Evolutionary conservation across 768 basidiomycete genomes (phyloP).

Genomic region (Auriscalpium microsporum): DNA sequence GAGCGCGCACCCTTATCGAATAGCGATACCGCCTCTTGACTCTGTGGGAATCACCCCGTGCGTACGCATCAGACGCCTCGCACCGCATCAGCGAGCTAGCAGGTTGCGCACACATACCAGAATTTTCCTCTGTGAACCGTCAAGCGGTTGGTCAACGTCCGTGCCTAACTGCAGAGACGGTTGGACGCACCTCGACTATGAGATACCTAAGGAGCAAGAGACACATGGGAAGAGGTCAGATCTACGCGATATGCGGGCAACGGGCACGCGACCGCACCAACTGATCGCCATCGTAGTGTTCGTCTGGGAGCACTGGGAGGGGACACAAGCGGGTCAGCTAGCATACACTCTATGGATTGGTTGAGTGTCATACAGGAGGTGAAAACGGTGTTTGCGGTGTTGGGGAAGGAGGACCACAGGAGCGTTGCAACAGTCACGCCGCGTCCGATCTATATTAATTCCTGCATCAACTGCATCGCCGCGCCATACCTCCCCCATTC

Average conservation of each 20-base stretch:
- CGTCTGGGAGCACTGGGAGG: no score
- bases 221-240: not conserved
- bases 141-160: not conserved
- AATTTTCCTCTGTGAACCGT: slow-evolving; percentile 69
- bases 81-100: not conserved
- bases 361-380: not conserved
- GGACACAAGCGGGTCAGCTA: not conserved
- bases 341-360: not conserved
- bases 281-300: slow-evolving; percentile 41
- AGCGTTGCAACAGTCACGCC: not conserved
- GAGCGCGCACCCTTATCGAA: slow-evolving; percentile 80
- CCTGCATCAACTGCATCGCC: no score
- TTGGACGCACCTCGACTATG: slow-evolving; percentile 46
- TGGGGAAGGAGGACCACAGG: not conserved
- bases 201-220: not conserved
- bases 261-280: slow-evolving; percentile 28
- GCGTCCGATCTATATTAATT: no score
- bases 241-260: not conserved
- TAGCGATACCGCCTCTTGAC: slow-evolving; percentile 97
- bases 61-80: not conserved
- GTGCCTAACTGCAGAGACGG: slow-evolving; percentile 1
- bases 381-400: not conserved
- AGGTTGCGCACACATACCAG: slow-evolving; percentile 44
- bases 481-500: no score
- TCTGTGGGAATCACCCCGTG: slow-evolving; percentile 37